A percentile compares a stretch with the other conserved stretches of the same genome.
Evolutionary conservation across 257 asterid genomes (phyloP).

Genomic region (Solanum pinnatisectum): DNA sequence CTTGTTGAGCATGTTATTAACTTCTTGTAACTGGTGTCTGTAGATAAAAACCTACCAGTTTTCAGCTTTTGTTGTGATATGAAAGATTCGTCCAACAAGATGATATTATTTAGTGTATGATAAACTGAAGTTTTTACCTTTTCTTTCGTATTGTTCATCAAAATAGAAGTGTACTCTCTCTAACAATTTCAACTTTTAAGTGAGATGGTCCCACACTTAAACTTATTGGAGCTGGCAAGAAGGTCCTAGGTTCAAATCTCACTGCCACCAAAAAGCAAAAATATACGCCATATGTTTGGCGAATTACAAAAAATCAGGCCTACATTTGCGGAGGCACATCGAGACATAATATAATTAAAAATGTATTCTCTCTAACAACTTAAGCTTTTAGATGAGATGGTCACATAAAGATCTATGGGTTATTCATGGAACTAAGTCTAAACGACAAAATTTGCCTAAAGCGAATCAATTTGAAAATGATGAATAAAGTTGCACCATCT

Average conservation of each 20-base stretch:
- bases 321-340: not conserved
- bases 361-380: not conserved
- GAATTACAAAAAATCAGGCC: not conserved
- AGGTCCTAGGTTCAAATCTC: not conserved
- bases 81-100: not conserved
- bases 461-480: not conserved
- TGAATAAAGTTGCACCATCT: not conserved
- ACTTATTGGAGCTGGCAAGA: not conserved
- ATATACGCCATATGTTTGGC: not conserved
- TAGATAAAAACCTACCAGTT: not conserved
- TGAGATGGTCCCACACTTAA: not conserved
- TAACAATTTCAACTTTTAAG: not conserved
- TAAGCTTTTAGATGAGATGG: not conserved
- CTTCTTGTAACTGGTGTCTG: not conserved
- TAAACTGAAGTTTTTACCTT: not conserved
- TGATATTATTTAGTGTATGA: not conserved
- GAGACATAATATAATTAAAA: not conserved
- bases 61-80: not conserved
- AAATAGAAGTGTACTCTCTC: not conserved
- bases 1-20: not conserved
- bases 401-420: not conserved
- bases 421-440: not conserved
- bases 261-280: not conserved
- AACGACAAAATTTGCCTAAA: not conserved
- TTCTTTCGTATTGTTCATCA: not conserved